A percentile compares a stretch with the other conserved stretches of the same genome.
Evolutionary conservation across 2,329 filamentous ascomycete species (phyloP).

Genomic region (Colletotrichum spaethianum): DNA sequence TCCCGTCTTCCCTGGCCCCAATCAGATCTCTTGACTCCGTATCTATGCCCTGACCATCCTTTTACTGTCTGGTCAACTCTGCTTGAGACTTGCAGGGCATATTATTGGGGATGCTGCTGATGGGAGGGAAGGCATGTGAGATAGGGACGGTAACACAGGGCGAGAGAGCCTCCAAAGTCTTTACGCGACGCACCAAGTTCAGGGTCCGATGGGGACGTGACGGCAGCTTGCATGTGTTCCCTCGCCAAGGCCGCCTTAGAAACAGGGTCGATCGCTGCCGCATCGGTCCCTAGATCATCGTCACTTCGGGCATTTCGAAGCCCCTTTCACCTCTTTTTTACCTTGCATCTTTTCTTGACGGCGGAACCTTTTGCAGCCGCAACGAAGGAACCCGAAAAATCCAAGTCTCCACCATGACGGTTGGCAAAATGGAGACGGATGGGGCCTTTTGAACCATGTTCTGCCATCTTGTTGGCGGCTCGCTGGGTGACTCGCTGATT

Average conservation of each 20-base stretch:
- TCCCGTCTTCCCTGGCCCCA: background rate
- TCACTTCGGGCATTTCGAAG: constrained; percentile 25
- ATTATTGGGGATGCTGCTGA: background rate
- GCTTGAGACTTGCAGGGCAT: background rate
- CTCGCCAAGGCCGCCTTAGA: constrained; percentile 32
- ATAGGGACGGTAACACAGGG: background rate
- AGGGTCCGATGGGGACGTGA: constrained; percentile 38
- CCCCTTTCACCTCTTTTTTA: constrained; percentile 4
- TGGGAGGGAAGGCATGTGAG: background rate
- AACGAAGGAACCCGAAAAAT: constrained; percentile 22
- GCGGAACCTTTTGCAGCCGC: constrained; percentile 30
- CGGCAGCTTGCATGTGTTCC: constrained; percentile 36
- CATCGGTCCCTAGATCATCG: constrained; percentile 29
- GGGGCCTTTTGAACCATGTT: constrained; percentile 11
- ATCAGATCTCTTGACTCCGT: background rate
- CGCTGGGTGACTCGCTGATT: constrained; percentile 21
- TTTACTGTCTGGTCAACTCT: background rate
- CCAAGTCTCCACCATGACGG: constrained; percentile 36
- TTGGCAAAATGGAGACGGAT: constrained; percentile 24
- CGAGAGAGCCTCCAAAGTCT: background rate
- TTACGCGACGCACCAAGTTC: background rate
- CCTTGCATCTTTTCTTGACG: constrained; percentile 18
- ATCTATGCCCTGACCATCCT: constrained; percentile 10
- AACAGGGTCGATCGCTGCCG: constrained; percentile 36
- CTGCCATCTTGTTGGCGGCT: constrained; percentile 20